Evolutionary conservation across 306 rosid species (phyloP), one percentile per base, ranked within the genome.

Genomic region (Vigna hirtella): DNA sequence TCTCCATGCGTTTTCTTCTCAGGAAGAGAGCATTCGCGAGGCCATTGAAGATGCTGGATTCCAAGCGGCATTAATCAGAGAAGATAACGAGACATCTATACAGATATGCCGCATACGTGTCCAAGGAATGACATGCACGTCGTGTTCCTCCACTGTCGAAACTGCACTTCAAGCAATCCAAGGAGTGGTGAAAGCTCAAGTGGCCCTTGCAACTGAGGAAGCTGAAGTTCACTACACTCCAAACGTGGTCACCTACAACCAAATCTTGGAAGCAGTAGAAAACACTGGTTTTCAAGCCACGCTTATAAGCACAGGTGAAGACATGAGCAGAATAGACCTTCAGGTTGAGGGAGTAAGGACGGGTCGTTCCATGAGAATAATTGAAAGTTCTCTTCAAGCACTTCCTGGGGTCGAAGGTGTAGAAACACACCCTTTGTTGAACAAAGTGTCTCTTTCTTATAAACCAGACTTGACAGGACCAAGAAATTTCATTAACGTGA

Each of bases 121-220:
- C 11, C 76, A 81, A 24, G 98, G 94, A 83, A 91, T 93, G 98
- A 89, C 96, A 32, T 89, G 97, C 83, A 93, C 91, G 1, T 85
- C 98, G 4, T 93, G 97, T 62, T 90, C 96, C 64, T 86, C 96
- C 22, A 85, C 91, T 0, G 66, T 93, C 20, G 98, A 93, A 66
- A 89, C 93, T 13, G 82, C 85, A 57, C 74, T 94, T 9, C 78
- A 76, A 77, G 53, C 85, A n/a, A 52, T 89, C 53, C 67, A 70
- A 2, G 98, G 96, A 16, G 91, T 94, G 0, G 77, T 86, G 5
- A 66, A 81, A 69, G 91, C 93, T 1, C 89, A 62, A 28, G 97
- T 91, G 34, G 98, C 93, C 52, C 63, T 91, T n/a, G 95, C 97
- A 15, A 90, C 90, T 0, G 92, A 89, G 75, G 98, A 91, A 87